Evolutionary conservation across 2,329 filamentous ascomycete species (phyloP).

Genomic region (Raffaelea arxii): DNA sequence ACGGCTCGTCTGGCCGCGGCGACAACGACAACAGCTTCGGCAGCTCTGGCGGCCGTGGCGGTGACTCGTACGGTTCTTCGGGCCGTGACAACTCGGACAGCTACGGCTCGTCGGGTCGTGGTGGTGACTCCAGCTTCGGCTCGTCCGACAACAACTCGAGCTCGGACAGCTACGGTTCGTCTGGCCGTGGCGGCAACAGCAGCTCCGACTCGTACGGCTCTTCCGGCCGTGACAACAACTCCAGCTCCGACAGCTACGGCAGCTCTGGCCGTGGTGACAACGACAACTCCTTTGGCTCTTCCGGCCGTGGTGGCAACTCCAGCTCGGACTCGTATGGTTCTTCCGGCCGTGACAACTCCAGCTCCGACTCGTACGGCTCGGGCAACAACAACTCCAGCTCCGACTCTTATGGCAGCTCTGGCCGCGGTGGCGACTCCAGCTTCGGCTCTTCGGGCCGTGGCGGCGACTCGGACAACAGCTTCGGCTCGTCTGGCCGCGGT

Average conservation of each 20-base stretch:
- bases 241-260: conserved; percentile 1
- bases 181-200: conserved; percentile 12
- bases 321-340: conserved; percentile 11
- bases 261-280: conserved; percentile 4
- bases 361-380: neutral
- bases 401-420: conserved; percentile 11
- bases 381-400: conserved; percentile 4
- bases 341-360: neutral
- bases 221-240: conserved; percentile 10
- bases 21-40: conserved; percentile 2
- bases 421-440: conserved; percentile 3
- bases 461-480: neutral
- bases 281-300: conserved; percentile 11
- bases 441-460: neutral
- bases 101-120: conserved; percentile 3
- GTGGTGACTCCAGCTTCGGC: conserved; percentile 9
- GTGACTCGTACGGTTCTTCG: conserved; percentile 10
- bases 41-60: neutral
- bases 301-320: conserved; percentile 2
- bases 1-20: neutral
- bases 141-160: conserved; percentile 14
- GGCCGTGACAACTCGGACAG: conserved; percentile 8
- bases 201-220: conserved; percentile 7
- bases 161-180: conserved; percentile 10
- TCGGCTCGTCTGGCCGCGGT: neutral